Evolutionary conservation across 2,329 filamentous ascomycete genomes (phyloP).

Genomic region (Aspergillus hiratsukae): DNA sequence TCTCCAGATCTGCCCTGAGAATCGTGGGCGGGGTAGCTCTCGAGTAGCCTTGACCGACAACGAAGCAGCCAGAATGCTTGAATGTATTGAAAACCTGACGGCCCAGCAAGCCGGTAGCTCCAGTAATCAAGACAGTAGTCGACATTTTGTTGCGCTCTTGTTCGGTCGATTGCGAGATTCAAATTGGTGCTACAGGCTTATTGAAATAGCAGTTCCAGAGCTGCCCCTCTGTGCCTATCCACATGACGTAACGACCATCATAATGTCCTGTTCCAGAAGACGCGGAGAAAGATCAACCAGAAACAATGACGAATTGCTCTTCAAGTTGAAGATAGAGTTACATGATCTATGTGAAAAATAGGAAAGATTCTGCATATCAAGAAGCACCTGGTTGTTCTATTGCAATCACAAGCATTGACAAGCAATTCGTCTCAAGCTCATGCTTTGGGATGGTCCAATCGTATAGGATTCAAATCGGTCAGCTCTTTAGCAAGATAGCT

Average conservation of each 20-base stretch:
- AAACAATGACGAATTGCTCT: too few relatives aligned
- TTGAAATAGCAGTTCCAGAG: not conserved
- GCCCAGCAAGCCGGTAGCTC: conserved; percentile 78
- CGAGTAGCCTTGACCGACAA: conserved; percentile 68
- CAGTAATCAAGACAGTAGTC: conserved; percentile 68
- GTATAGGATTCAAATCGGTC: not conserved
- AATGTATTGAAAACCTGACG: conserved; percentile 73
- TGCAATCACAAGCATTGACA: too few relatives aligned
- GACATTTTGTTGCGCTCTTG: conserved; percentile 23
- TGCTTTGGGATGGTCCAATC: not conserved
- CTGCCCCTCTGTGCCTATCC: not conserved
- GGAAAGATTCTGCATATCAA: too few relatives aligned
- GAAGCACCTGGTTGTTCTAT: too few relatives aligned
- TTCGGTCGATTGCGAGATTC: conserved; percentile 4
- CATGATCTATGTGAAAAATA: too few relatives aligned
- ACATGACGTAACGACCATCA: not conserved
- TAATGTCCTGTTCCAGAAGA: not conserved
- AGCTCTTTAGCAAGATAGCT: not conserved
- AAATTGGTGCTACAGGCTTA: not conserved
- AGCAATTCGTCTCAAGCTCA: too few relatives aligned
- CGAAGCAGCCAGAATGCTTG: conserved; percentile 61
- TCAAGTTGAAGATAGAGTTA: too few relatives aligned
- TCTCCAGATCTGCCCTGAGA: conserved; percentile 52
- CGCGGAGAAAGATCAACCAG: not conserved
- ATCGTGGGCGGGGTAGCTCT: conserved; percentile 67